Conservation (phyloP, 2,329 filamentous ascomycete species). For the Exophiala lecanii-corni region DNA sequence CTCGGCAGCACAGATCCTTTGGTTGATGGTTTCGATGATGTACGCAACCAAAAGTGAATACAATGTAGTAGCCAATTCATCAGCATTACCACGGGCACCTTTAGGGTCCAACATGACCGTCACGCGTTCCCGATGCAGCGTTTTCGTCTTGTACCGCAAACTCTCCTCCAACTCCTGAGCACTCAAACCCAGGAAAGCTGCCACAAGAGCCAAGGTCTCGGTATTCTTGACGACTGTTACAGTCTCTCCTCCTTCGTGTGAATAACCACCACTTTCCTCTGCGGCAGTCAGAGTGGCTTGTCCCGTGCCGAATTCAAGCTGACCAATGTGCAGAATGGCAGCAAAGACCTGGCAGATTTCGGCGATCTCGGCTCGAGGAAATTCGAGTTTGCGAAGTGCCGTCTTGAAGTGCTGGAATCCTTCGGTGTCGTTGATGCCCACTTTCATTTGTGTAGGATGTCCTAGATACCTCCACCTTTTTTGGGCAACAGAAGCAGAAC, state of each 20-base stretch:
- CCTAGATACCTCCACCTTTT: constrained; percentile 95
- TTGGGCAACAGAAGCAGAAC: constrained; percentile 54
- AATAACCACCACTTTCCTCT: constrained; percentile 94
- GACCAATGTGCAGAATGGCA: constrained; percentile 92
- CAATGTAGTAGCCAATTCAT: constrained; percentile 86
- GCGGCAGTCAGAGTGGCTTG: constrained; percentile 72
- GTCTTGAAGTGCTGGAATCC: constrained; percentile 98
- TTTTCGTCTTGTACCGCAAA: constrained; percentile 93
- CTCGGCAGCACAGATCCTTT: constrained; percentile 79
- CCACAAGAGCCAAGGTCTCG: constrained; percentile 77
- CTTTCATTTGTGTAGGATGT: constrained; percentile 92
- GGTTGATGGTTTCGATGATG: constrained; percentile 88
- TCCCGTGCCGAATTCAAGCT: constrained; percentile 85
- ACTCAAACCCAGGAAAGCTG: constrained; percentile 88
- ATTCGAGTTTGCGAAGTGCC: constrained; percentile 87
- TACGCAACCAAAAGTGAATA: constrained; percentile 93
- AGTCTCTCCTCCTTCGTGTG: constrained; percentile 84
- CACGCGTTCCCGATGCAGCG: constrained; percentile 91
- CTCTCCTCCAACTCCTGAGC: constrained; percentile 78
- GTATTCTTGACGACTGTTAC: constrained; percentile 90
- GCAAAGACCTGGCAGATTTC: constrained; percentile 95
- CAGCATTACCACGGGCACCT: constrained; percentile 84
- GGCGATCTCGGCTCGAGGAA: constrained; percentile 86
- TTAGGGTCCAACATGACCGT: constrained; percentile 95
- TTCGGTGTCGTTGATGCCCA: constrained; percentile 92